Evolutionary conservation across 1,284 basidiomycete species (phyloP).

Genomic region (Puccinia coronata): DNA sequence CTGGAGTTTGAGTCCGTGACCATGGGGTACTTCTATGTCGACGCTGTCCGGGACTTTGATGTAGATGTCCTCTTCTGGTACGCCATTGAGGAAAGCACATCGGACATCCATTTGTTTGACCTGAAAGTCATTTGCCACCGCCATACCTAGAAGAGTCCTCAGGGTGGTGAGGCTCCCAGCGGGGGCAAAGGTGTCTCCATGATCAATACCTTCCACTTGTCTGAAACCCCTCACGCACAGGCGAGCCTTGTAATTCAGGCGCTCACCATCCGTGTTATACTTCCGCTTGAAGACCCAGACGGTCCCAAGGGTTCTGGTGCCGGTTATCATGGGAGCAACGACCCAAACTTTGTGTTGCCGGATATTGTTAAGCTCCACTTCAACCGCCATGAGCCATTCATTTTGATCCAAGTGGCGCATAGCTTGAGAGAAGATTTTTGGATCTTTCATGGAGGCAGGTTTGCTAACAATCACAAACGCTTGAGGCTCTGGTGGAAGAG

Average conservation of each 20-base stretch:
- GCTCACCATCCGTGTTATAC: too few species aligned
- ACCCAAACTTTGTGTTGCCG: too few species aligned
- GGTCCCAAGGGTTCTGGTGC: neutral
- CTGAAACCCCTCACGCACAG: neutral
- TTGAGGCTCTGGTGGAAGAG: too few species aligned
- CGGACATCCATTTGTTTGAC: too few species aligned
- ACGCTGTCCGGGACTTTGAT: too few species aligned
- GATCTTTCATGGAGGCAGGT: too few species aligned
- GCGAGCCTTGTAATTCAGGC: too few species aligned
- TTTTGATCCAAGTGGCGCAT: neutral
- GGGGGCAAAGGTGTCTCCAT: too few species aligned
- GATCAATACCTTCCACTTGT: constrained; percentile 17
- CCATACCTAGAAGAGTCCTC: neutral
- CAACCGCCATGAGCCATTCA: neutral
- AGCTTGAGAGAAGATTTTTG: neutral
- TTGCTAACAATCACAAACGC: neutral
- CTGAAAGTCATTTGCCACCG: constrained; percentile 13
- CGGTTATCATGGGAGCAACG: neutral
- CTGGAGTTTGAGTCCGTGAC: neutral
- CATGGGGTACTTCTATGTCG: neutral
- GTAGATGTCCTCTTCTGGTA: too few species aligned
- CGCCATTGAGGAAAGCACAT: too few species aligned
- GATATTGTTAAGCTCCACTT: constrained; percentile 17
- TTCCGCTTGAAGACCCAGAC: constrained; percentile 32
- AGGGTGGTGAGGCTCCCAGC: neutral